phyloP scores from a whole-genome alignment of 768 basidiomycete species.

The Termitomyces sp. region DNA sequence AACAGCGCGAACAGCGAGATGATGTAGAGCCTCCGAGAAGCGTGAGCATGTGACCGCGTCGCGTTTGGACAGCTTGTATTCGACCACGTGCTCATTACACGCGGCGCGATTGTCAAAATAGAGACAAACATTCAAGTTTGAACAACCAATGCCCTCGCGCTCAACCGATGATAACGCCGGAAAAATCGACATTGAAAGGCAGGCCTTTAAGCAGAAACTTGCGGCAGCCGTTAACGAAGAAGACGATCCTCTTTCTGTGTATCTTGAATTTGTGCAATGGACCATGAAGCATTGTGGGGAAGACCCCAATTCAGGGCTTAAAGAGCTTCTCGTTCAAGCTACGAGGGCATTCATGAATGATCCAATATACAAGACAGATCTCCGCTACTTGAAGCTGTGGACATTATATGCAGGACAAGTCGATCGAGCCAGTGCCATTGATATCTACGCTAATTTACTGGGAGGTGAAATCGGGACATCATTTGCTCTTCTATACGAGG shows the following conservation, averaged over 20 bases:
- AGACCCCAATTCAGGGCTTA: constrained; percentile 62
- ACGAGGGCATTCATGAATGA: constrained; percentile 81
- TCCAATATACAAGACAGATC: constrained; percentile 78
- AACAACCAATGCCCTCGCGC: constrained; percentile 15
- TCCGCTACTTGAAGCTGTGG: constrained; percentile 92
- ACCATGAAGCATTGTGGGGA: constrained; percentile 77
- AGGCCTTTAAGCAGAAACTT: constrained; percentile 35
- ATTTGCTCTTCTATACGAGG: constrained; percentile 83
- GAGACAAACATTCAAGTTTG: constrained; percentile 9
- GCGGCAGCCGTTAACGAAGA: constrained; percentile 60
- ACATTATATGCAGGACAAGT: constrained; percentile 78
- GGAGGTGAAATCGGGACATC: constrained; percentile 71
- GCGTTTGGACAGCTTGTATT: too few species aligned
- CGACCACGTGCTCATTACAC: constrained; percentile 14
- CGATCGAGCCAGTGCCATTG: constrained; percentile 62
- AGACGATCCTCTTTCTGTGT: constrained; percentile 83
- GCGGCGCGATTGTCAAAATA: constrained; percentile 17
- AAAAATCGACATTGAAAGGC: constrained; percentile 27
- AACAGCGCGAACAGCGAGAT: too few species aligned
- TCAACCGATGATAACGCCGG: constrained; percentile 12
- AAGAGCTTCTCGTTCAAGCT: constrained; percentile 79
- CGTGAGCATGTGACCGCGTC: too few species aligned
- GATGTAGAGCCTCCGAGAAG: too few species aligned
- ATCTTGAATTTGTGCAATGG: constrained; percentile 88
- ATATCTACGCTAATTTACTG: constrained; percentile 69